phyloP scores from a whole-genome alignment of 2,329 filamentous ascomycete genomes.

The Nannizzia gypsea region DNA sequence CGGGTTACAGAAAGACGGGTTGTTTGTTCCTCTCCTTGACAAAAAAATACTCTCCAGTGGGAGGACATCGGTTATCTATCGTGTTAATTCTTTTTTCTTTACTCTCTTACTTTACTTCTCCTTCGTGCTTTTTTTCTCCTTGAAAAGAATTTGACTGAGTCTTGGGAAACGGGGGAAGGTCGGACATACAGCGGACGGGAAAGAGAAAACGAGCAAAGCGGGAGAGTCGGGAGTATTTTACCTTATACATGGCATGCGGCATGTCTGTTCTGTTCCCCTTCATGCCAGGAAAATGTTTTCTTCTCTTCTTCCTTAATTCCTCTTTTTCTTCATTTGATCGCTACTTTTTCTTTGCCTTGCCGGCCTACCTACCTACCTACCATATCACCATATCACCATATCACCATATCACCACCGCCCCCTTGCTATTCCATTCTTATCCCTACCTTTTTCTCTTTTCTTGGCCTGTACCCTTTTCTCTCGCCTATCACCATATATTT shows the following conservation, averaged over 20 bases:
- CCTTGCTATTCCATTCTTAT: slow-evolving; percentile 13
- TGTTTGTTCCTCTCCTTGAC: not conserved
- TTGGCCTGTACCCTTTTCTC: slow-evolving; percentile 19
- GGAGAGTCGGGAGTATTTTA: slow-evolving; percentile 11
- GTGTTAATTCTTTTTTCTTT: not conserved
- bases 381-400: too few species aligned
- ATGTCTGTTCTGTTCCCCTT: slow-evolving; percentile 6
- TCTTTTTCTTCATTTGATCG: slow-evolving; percentile 1
- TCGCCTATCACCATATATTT: slow-evolving; percentile 16
- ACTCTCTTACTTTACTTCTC: not conserved
- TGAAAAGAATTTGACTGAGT: slow-evolving; percentile 11
- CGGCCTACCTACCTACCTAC: slow-evolving; percentile 16
- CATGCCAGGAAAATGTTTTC: slow-evolving; percentile 7
- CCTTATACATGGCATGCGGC: slow-evolving; percentile 7
- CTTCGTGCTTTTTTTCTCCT: not conserved
- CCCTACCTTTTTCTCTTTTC: slow-evolving; percentile 16
- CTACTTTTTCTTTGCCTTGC: not conserved
- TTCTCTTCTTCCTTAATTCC: slow-evolving; percentile 8
- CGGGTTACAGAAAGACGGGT: slow-evolving; percentile 11
- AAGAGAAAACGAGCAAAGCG: slow-evolving; percentile 8
- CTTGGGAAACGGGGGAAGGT: slow-evolving; percentile 5
- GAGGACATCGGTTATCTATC: slow-evolving; percentile 4
- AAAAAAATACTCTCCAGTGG: not conserved
- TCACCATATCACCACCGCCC: slow-evolving; percentile 9
- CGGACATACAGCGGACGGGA: slow-evolving; percentile 8